Conservation (phyloP, 2,329 filamentous ascomycete species). For the Daldinia eschscholtzii region DNA sequence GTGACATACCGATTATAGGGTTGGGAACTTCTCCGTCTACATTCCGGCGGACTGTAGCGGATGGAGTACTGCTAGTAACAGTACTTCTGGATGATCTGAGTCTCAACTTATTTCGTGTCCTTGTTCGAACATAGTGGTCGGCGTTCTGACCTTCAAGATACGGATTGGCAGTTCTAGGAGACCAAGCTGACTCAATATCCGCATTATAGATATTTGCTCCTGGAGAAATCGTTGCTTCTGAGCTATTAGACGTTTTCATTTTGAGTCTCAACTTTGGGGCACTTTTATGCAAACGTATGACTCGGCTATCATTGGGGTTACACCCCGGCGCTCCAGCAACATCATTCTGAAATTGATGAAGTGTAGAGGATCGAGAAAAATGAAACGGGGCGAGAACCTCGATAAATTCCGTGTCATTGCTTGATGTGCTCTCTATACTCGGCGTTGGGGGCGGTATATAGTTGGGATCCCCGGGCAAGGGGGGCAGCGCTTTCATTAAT, state of each 20-base stretch:
- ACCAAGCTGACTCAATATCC: constrained; percentile 30
- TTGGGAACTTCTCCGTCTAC: constrained; percentile 33
- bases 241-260: constrained; percentile 42
- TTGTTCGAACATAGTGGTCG: constrained; percentile 21
- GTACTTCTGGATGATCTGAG: constrained; percentile 46
- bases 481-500: constrained; percentile 66
- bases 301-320: not conserved
- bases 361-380: constrained; percentile 33
- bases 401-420: constrained; percentile 48
- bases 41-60: constrained; percentile 46
- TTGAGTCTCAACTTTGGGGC: constrained; percentile 48
- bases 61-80: constrained; percentile 34
- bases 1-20: constrained; percentile 38
- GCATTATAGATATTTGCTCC: constrained; percentile 25
- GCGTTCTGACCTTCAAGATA: constrained; percentile 25
- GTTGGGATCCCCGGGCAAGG: constrained; percentile 55
- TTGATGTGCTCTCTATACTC: constrained; percentile 36
- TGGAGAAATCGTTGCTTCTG: constrained; percentile 33
- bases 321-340: not conserved
- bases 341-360: constrained; percentile 9
- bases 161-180: constrained; percentile 26
- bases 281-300: constrained; percentile 36
- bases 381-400: constrained; percentile 50
- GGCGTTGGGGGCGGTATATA: constrained; percentile 44
- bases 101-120: constrained; percentile 43